Conservation (phyloP, 768 basidiomycete species). For the Pleurotus cornucopiae region DNA sequence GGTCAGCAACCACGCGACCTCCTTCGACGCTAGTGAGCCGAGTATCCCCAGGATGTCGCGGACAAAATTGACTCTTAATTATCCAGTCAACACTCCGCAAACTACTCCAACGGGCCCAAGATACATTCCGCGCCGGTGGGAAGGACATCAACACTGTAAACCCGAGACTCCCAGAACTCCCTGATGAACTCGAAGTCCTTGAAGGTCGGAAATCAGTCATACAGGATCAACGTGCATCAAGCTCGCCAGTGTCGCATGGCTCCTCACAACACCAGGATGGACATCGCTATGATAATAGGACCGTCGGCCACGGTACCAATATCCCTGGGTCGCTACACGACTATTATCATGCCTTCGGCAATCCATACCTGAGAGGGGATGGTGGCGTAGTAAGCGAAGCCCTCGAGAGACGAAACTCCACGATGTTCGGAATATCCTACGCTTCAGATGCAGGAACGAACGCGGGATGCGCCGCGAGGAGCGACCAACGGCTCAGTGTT, state of each 20-base stretch:
- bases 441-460: neutral
- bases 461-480: neutral
- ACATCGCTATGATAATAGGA: neutral
- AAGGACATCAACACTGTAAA: neutral
- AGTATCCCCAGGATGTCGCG: neutral
- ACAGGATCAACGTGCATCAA: slow-evolving; percentile 22
- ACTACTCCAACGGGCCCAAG: slow-evolving; percentile 30
- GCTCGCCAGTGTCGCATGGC: slow-evolving; percentile 20
- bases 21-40: slow-evolving; percentile 29
- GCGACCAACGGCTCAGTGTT: no score
- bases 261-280: neutral
- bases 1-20: slow-evolving; percentile 33
- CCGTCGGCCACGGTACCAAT: neutral
- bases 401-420: neutral
- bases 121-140: slow-evolving; percentile 22
- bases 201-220: slow-evolving; percentile 34
- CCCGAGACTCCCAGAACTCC: slow-evolving; percentile 1
- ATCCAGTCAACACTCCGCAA: slow-evolving; percentile 32
- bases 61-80: neutral
- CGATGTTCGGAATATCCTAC: neutral
- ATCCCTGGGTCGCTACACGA: slow-evolving; percentile 2
- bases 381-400: no score
- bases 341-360: slow-evolving; percentile 10
- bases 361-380: neutral
- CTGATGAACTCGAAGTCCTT: slow-evolving; percentile 34